A percentile compares a stretch with the other conserved stretches of the same genome.
phyloP scores from a whole-genome alignment of 306 rosid genomes.

The Casuarina glauca region DNA sequence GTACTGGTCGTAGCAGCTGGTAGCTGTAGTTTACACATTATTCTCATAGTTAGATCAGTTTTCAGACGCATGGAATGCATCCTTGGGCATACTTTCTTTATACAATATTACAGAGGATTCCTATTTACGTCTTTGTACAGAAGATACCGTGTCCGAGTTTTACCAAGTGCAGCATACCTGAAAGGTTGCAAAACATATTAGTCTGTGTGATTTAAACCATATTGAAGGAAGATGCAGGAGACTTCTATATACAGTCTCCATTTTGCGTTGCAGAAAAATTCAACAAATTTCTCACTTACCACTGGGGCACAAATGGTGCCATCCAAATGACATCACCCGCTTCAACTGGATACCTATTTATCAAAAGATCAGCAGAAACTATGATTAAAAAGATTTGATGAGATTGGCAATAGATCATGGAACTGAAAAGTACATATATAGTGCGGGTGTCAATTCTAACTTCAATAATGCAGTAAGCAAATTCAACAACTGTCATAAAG shows the following conservation, averaged over 20 bases:
- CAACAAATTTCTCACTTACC: constrained; percentile 44
- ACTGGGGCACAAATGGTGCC: constrained; percentile 98
- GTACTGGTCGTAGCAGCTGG: not conserved
- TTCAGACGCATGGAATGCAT: not conserved
- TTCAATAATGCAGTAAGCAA: not conserved
- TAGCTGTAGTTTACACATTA: not conserved
- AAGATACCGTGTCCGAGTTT: constrained; percentile 74
- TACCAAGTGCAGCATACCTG: constrained; percentile 97
- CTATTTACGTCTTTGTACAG: constrained; percentile 90
- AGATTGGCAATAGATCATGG: not conserved
- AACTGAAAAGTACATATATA: constrained; percentile 1
- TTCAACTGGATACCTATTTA: constrained; percentile 83
- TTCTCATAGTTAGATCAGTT: not conserved
- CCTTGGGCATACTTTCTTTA: constrained; percentile 23
- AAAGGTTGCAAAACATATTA: constrained; percentile 19
- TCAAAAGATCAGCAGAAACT: not conserved
- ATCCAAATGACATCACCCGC: constrained; percentile 97
- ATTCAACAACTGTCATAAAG: not conserved
- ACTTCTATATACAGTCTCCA: constrained; percentile 3
- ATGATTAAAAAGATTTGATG: constrained; percentile 5
- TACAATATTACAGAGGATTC: constrained; percentile 51
- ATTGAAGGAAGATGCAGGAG: constrained; percentile 19
- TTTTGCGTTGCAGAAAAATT: not conserved
- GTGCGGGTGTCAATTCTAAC: not conserved
- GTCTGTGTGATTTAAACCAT: not conserved